Conservation (phyloP, 2,329 filamentous ascomycete species). For the Diplodia sapinea region DNA sequence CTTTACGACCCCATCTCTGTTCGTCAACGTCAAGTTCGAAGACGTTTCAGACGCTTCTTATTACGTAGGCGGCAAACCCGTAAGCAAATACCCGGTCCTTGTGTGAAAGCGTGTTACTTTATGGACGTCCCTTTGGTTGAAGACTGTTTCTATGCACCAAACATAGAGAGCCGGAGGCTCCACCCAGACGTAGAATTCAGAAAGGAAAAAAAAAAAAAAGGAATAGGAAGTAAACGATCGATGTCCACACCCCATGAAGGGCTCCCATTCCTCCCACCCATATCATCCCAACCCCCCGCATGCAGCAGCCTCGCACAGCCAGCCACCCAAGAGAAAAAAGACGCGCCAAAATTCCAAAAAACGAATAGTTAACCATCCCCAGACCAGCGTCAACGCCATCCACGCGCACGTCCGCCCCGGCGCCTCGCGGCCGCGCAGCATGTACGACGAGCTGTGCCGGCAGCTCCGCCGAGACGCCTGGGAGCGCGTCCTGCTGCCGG, state of each 20-base stretch:
- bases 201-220: no score
- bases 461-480: conserved; percentile 35
- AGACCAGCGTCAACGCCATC: conserved; percentile 36
- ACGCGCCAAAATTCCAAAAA: background rate
- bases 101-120: background rate
- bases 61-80: conserved; percentile 48
- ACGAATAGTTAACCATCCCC: background rate
- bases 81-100: background rate
- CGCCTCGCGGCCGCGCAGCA: conserved; percentile 22
- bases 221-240: no score
- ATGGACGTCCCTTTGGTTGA: no score
- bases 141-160: no score
- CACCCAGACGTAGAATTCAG: no score
- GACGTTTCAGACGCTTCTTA: conserved; percentile 35
- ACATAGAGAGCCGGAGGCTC: no score
- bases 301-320: no score
- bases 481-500: conserved; percentile 29
- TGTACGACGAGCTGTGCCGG: conserved; percentile 33
- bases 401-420: conserved; percentile 38
- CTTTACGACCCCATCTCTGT: conserved; percentile 52
- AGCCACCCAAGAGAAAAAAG: no score
- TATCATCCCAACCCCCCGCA: no score
- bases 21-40: conserved; percentile 53
- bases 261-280: no score
- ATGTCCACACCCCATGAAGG: no score